phyloP scores from a whole-genome alignment of 2,329 filamentous ascomycete genomes.

The Hypoxylon sp. region DNA sequence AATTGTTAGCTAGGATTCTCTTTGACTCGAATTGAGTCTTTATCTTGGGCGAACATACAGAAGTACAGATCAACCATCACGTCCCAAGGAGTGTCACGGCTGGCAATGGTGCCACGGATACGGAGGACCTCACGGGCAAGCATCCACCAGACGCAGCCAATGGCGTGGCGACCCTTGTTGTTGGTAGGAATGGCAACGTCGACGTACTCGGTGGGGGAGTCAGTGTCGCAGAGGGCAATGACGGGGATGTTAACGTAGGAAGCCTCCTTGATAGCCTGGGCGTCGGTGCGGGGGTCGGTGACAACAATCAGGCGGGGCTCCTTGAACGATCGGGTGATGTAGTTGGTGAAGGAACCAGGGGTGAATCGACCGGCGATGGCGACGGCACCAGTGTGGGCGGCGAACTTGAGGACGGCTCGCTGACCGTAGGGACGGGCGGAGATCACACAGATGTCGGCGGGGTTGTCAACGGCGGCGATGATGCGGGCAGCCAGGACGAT shows the following conservation, averaged over 20 bases:
- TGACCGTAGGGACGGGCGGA: conserved; percentile 99
- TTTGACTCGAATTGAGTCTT: not conserved
- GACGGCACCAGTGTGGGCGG: conserved; percentile 95
- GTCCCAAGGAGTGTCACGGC: conserved; percentile 97
- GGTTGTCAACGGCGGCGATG: conserved; percentile 99
- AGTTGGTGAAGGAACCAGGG: conserved; percentile 99
- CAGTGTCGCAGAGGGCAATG: conserved; percentile 98
- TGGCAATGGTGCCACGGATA: conserved; percentile 95
- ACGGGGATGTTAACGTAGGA: conserved; percentile 99
- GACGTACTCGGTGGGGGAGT: conserved; percentile 99
- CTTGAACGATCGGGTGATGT: conserved; percentile 99
- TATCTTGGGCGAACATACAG: conserved; percentile 69
- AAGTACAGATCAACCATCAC: conserved; percentile 99
- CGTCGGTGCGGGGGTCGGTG: conserved; percentile 99
- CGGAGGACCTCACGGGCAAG: conserved; percentile 99
- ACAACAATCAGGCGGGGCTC: conserved; percentile 99
- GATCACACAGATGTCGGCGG: conserved; percentile 98
- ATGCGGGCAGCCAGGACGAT: conserved; percentile 98
- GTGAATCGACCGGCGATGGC: conserved; percentile 99
- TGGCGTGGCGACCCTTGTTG: conserved; percentile 99
- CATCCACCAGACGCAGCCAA: conserved; percentile 99
- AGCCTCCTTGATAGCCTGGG: conserved; percentile 99
- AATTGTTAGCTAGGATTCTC: conserved; percentile 40
- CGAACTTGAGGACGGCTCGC: conserved; percentile 99
- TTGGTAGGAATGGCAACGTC: conserved; percentile 99